Conservation (phyloP, 495 filamentous ascomycete genomes). For the Hypoxylon perforatum region DNA sequence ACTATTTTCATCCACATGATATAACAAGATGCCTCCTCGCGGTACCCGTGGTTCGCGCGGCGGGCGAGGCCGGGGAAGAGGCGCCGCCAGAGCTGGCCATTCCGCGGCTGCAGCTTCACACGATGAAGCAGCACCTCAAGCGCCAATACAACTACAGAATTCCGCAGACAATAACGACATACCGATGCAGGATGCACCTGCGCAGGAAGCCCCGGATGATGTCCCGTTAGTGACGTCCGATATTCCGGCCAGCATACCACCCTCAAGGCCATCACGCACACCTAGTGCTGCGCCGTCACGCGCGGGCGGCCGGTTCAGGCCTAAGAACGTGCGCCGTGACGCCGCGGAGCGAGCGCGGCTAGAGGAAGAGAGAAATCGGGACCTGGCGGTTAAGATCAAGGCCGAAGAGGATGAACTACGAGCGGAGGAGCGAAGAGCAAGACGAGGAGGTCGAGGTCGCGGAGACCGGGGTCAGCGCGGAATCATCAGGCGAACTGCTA, state of each 20-base stretch:
- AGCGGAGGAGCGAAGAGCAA: slow-evolving; percentile 50
- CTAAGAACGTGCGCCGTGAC: slow-evolving; percentile 55
- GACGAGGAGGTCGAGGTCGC: slow-evolving; percentile 52
- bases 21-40: slow-evolving; percentile 38
- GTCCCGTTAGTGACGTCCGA: slow-evolving; percentile 8
- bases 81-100: slow-evolving; percentile 26
- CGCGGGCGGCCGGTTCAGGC: slow-evolving; percentile 48
- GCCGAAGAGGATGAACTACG: slow-evolving; percentile 45
- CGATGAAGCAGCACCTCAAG: slow-evolving; percentile 18
- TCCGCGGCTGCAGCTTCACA: slow-evolving; percentile 21
- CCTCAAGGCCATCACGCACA: slow-evolving; percentile 28
- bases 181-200: slow-evolving; percentile 9
- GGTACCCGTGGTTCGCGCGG: slow-evolving; percentile 34
- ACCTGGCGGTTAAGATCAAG: slow-evolving; percentile 44
- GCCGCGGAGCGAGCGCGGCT: slow-evolving; percentile 54
- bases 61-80: slow-evolving; percentile 35
- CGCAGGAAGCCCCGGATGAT: neutral
- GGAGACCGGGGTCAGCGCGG: slow-evolving; percentile 47
- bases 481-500: slow-evolving; percentile 46
- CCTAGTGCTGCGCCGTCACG: slow-evolving; percentile 32
- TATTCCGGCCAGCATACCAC: slow-evolving; percentile 14
- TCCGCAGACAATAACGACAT: slow-evolving; percentile 14
- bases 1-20: slow-evolving; percentile 1
- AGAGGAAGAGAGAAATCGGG: slow-evolving; percentile 49
- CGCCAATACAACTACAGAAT: slow-evolving; percentile 15